phyloP scores from a whole-genome alignment of 1,139 yeast genomes.

The Torulaspora pretoriensis region DNA sequence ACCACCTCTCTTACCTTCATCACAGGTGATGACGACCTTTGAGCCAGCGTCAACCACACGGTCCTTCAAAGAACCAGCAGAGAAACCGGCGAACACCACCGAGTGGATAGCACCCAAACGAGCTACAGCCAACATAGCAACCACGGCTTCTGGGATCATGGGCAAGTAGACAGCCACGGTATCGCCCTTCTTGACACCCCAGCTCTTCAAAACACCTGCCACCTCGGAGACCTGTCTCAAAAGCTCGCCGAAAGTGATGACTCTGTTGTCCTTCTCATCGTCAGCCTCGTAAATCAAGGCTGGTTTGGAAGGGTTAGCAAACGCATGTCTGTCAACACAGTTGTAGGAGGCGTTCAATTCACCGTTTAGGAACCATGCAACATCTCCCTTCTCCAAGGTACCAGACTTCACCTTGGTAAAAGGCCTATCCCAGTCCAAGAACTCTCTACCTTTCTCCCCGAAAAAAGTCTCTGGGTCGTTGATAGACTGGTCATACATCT shows the following conservation, averaged over 20 bases:
- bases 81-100: slow-evolving; percentile 94
- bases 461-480: slow-evolving; percentile 79
- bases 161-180: slow-evolving; percentile 96
- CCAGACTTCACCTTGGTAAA: slow-evolving; percentile 73
- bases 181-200: slow-evolving; percentile 93
- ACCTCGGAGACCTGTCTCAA: slow-evolving; percentile 82
- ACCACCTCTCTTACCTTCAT: slow-evolving; percentile 97
- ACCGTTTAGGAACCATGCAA: slow-evolving; percentile 92
- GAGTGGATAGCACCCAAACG: slow-evolving; percentile 95
- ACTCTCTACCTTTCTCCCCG: slow-evolving; percentile 75
- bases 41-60: slow-evolving; percentile 86
- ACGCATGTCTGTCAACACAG: slow-evolving; percentile 96
- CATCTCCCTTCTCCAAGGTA: slow-evolving; percentile 70
- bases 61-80: slow-evolving; percentile 88
- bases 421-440: slow-evolving; percentile 80
- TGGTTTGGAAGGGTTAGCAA: slow-evolving; percentile 75
- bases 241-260: slow-evolving; percentile 79
- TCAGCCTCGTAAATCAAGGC: slow-evolving; percentile 96
- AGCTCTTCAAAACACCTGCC: slow-evolving; percentile 77
- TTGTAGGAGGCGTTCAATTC: slow-evolving; percentile 90
- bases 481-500: slow-evolving; percentile 73
- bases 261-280: slow-evolving; percentile 70
- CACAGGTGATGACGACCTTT: slow-evolving; percentile 88
- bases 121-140: slow-evolving; percentile 86
- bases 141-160: slow-evolving; percentile 93